These are phyloP conservation scores for Trypanosoma avium DNA, from an alignment of 208 protist species.

Conservation along the genomic window DNA sequence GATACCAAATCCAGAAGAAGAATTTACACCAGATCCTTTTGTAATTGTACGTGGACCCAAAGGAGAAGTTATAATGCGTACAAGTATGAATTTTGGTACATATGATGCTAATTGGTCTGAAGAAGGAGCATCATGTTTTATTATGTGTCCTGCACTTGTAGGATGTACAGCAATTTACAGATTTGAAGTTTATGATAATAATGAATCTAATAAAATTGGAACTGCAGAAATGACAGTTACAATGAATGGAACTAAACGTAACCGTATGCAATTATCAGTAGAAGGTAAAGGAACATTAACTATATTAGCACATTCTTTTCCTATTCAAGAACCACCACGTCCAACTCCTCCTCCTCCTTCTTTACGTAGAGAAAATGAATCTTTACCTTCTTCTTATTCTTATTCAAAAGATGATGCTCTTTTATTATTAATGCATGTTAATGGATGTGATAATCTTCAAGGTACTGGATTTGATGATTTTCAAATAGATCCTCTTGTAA, in stretches of 20 bases:
- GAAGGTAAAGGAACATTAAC: slow-evolving; percentile 18
- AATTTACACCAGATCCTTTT: slow-evolving; percentile 77
- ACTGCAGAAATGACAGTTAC: slow-evolving; percentile 44
- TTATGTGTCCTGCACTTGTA: slow-evolving; percentile 58
- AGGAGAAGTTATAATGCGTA: slow-evolving; percentile 54
- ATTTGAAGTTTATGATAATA: slow-evolving; percentile 84
- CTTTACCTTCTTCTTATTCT: not conserved
- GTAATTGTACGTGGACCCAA: slow-evolving; percentile 59
- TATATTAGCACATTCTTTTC: slow-evolving; percentile 33
- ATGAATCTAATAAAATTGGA: slow-evolving; percentile 50
- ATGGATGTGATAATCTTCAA: slow-evolving; percentile 49
- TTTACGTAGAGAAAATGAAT: slow-evolving; percentile 17
- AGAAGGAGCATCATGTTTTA: slow-evolving; percentile 71
- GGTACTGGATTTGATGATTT: slow-evolving; percentile 48
- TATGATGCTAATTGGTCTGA: slow-evolving; percentile 49
- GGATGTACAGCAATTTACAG: slow-evolving; percentile 53
- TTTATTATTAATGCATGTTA: slow-evolving; percentile 59
- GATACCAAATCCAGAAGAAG: slow-evolving; percentile 20
- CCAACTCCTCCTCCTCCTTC: slow-evolving; percentile 26
- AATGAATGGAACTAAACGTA: slow-evolving; percentile 47
- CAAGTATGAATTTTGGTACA: slow-evolving; percentile 51
- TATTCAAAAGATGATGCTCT: slow-evolving; percentile 25
- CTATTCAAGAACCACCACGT: slow-evolving; percentile 35
- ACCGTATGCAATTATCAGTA: slow-evolving; percentile 41
- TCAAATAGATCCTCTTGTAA: slow-evolving; percentile 58